Evolutionary conservation across 1,139 yeast genomes (phyloP), one percentile per base, ranked within the genome.

Genomic region (Candida sanyaensis): DNA sequence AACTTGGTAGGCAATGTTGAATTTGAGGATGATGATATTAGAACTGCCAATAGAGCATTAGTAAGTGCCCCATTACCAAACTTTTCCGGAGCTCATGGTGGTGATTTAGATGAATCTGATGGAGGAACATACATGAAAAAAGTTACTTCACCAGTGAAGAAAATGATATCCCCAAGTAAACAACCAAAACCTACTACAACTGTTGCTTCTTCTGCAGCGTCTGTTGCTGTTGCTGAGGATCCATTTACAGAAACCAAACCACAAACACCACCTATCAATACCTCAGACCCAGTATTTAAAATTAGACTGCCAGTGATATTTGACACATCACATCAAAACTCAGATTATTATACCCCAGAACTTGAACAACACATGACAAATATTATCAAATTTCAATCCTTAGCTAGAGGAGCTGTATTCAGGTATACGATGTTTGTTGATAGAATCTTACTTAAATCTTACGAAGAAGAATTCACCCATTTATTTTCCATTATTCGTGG

Each of bases 1-100:
- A 80, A 81, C 52, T 68, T 87, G 48, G 87, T 86, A 7, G 93
- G 89, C 2, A 69, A 74, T 50, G 61, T 84, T 6, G 77, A 78
- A 24, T 89, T 90, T 58, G 65, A 81, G 2, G 84, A 82, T 12
- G 86, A 80, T 11, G 96, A 90, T 52, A 73, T 93, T 29, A 72
- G 78, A 44, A 73, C 73, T 34, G 88, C 96, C 12, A 89, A 87
- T 61, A 73, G 84, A 43, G 81, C 86, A 2, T 73, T 89, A 46
- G 82, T 80, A 39, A 83, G 83, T 39, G 70, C 81, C 12, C 80
- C 81, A 13, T 72, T 86, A 48, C 90, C 90, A 7, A 85, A 85
- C 55, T 86, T 86, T 58, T 78, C 74, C 7, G 71, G 75, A 55
- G 77, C 75, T 9, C 77, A 73, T 52, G 55, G 61, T 31, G 66